A percentile compares a stretch with the other conserved stretches of the same genome.
These are phyloP conservation scores for Gnomoniopsis smithogilvyi DNA, from an alignment of 2,329 filamentous ascomycete species.

Conservation along the genomic window DNA sequence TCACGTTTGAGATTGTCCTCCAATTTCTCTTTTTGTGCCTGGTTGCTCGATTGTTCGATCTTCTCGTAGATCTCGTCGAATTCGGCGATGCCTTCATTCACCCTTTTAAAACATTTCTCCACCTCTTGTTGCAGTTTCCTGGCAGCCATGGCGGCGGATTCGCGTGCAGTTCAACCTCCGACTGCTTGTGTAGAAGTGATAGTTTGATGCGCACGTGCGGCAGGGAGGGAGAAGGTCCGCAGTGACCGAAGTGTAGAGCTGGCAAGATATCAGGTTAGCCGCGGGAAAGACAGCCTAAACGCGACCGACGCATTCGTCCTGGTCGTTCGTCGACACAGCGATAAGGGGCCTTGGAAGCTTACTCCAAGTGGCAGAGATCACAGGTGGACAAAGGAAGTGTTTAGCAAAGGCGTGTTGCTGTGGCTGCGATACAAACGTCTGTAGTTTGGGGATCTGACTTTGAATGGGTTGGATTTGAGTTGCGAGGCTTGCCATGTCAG, in stretches of 20 bases:
- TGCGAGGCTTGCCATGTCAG: background rate
- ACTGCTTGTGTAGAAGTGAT: background rate
- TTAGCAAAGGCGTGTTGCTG: background rate
- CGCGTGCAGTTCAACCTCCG: conserved; percentile 1
- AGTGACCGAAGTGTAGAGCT: background rate
- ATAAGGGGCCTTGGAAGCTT: background rate
- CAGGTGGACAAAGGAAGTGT: background rate
- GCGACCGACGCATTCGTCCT: background rate
- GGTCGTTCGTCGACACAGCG: background rate
- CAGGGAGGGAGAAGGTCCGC: background rate
- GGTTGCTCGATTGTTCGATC: conserved; percentile 88
- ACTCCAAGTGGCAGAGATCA: background rate
- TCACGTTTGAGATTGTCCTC: conserved; percentile 98
- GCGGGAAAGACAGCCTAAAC: background rate
- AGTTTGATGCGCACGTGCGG: background rate
- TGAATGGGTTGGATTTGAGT: background rate
- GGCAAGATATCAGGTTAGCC: background rate
- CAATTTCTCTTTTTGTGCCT: conserved; percentile 95
- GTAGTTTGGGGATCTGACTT: background rate
- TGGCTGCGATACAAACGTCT: background rate
- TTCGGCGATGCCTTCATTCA: conserved; percentile 83
- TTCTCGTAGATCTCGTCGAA: conserved; percentile 98
- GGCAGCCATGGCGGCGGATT: conserved; percentile 70
- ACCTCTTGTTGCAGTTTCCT: conserved; percentile 97
- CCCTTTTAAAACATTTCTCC: conserved; percentile 99